Base-by-base conservation (phyloP, 2,329 filamentous ascomycete species). In the Aspergillus arachidicola region DNA sequence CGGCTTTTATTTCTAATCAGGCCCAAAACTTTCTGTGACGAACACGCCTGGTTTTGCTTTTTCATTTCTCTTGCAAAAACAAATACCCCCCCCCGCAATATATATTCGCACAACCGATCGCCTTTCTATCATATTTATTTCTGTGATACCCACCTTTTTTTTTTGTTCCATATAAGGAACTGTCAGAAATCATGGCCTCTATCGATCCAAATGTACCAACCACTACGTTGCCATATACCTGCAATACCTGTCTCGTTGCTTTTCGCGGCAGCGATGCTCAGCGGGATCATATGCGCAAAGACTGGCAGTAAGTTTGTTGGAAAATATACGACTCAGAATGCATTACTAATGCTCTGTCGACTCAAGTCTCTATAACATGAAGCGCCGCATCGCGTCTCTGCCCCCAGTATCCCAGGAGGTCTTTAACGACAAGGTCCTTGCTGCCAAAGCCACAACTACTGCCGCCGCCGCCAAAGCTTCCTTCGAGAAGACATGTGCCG, bases 181-280 rank as follows among this genome's bases (percentile, higher is more conserved):
- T 19, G 10, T 21, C 23, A 14, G 36, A 41, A 41, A 57, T n/a
- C 14, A 61, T 61, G 59, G 59, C 59, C 5, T 61, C 59, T 10
- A 14, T 57, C 32, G 61, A 63, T 36, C 53, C 46, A 21, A 57
- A 59, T 53, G 45, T 32, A n/a, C 45, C 61, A 26, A 16, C 36
- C 23, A 60, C 57, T 26, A 41, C 53, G 57, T 93, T 97, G 76
- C 94, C 95, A 1, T 99, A 94, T 81, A 98, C 94, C 61, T 99
- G 95, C 88, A 99, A 98, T 80, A 95, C 94, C 63, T 99, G 95
- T 76, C 93, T 97, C 78, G 94, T 99, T 71, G 95, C 94, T 58
- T 99, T 98, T 81, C 90, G 94, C 69, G 93, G 92, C 75, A 93
- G 92, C 77, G 94, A 98, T 76, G 85, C 96, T 61, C 95, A 99